These are phyloP conservation scores for Argentina anserina DNA, from an alignment of 306 rosid genomes.

Conservation along the genomic window DNA sequence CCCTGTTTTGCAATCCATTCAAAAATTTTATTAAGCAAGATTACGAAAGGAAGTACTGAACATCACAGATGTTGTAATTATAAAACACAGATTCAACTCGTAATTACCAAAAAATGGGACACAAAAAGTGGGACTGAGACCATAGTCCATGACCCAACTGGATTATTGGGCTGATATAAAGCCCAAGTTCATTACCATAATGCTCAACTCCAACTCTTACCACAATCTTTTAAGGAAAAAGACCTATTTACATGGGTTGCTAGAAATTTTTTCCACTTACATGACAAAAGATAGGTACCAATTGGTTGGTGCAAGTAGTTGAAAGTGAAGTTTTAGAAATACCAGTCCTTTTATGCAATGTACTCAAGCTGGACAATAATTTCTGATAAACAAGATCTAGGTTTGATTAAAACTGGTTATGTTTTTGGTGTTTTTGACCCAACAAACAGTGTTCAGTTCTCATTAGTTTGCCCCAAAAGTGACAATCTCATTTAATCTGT, in stretches of 20 bases:
- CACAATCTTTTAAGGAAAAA: background rate
- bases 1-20: conserved; percentile 27
- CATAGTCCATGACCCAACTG: background rate
- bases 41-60: background rate
- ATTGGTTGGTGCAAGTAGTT: background rate
- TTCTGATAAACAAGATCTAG: background rate
- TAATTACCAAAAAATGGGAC: no score
- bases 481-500: background rate
- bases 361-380: background rate
- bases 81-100: background rate
- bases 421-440: background rate
- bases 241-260: background rate
- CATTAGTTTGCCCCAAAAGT: background rate
- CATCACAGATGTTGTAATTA: background rate
- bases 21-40: background rate
- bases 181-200: background rate
- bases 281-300: background rate
- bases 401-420: background rate
- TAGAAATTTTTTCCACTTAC: background rate
- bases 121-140: background rate
- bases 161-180: background rate
- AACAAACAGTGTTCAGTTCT: background rate
- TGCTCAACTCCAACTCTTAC: background rate
- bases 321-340: background rate
- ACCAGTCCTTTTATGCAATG: background rate